phyloP scores from a whole-genome alignment of 805 yeast genomes.

The Yarrowia sp. region DNA sequence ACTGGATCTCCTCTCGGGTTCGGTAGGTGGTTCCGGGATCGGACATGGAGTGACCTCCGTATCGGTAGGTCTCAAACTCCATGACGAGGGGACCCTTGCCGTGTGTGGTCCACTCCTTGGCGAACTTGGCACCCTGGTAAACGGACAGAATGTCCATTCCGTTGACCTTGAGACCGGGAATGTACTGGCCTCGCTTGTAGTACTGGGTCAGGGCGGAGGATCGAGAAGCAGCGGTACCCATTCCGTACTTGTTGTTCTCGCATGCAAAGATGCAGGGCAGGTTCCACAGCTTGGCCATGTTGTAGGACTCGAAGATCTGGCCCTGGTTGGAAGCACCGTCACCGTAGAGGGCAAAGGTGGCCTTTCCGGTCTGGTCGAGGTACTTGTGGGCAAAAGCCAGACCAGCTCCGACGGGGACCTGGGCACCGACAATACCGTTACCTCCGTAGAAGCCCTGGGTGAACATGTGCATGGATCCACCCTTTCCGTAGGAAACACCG shows the following conservation, averaged over 20 bases:
- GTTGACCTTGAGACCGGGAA: conserved; percentile 96
- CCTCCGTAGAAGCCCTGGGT: conserved; percentile 97
- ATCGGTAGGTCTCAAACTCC: conserved; percentile 98
- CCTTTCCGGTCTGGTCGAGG: conserved; percentile 62
- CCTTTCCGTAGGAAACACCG: conserved; percentile 96
- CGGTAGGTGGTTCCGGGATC: conserved; percentile 99
- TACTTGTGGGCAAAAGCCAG: conserved; percentile 98
- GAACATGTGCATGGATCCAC: conserved; percentile 99
- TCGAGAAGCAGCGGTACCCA: conserved; percentile 98
- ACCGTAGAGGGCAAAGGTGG: conserved; percentile 89
- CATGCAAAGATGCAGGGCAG: conserved; percentile 93
- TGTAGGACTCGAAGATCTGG: conserved; percentile 95
- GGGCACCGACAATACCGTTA: conserved; percentile 99
- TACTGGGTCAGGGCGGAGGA: conserved; percentile 95
- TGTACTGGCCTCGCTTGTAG: conserved; percentile 98
- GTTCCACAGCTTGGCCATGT: conserved; percentile 99
- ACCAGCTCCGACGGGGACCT: conserved; percentile 97
- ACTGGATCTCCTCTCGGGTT: conserved; percentile 99
- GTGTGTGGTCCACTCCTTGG: conserved; percentile 89
- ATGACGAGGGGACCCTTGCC: conserved; percentile 96
- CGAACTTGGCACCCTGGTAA: conserved; percentile 94
- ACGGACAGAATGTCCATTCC: conserved; percentile 98
- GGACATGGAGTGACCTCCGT: conserved; percentile 99
- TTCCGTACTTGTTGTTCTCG: conserved; percentile 99
- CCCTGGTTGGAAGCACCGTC: conserved; percentile 99